These are phyloP conservation scores for Stylonectria norvegica DNA, from an alignment of 2,329 filamentous ascomycete genomes.

Conservation along the genomic window DNA sequence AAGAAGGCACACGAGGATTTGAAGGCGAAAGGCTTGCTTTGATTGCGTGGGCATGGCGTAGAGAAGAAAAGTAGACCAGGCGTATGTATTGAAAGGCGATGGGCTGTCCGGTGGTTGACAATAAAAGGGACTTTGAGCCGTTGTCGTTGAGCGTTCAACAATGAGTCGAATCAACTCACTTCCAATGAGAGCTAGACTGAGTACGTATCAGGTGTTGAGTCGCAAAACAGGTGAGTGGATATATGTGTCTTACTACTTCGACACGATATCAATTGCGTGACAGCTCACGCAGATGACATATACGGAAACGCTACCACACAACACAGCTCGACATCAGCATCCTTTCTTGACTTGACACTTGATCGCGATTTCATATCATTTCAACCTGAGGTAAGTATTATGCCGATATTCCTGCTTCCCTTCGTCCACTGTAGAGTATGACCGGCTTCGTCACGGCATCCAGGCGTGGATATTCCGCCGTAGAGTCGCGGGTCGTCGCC, in stretches of 20 bases:
- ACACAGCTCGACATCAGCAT: too few relatives aligned
- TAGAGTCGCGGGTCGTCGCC: conserved; percentile 11
- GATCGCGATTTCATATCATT: too few relatives aligned
- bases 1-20: conserved; percentile 74
- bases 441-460: conserved; percentile 2
- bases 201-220: too few relatives aligned
- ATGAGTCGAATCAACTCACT: too few relatives aligned
- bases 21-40: conserved; percentile 34
- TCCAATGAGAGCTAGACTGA: too few relatives aligned
- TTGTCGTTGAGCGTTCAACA: too few relatives aligned
- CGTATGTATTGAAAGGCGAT: neutral
- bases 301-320: too few relatives aligned
- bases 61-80: conserved; percentile 17
- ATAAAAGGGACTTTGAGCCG: neutral
- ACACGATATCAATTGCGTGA: conserved; percentile 8
- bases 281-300: conserved; percentile 4
- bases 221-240: too few relatives aligned
- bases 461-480: neutral
- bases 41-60: conserved; percentile 9
- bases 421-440: neutral
- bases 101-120: neutral
- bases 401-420: too few relatives aligned
- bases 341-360: too few relatives aligned
- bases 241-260: too few relatives aligned
- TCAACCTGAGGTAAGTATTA: too few relatives aligned